A percentile compares a stretch with the other conserved stretches of the same genome.
phyloP scores from a whole-genome alignment of 306 rosid species.

The Gillenia trifoliata region DNA sequence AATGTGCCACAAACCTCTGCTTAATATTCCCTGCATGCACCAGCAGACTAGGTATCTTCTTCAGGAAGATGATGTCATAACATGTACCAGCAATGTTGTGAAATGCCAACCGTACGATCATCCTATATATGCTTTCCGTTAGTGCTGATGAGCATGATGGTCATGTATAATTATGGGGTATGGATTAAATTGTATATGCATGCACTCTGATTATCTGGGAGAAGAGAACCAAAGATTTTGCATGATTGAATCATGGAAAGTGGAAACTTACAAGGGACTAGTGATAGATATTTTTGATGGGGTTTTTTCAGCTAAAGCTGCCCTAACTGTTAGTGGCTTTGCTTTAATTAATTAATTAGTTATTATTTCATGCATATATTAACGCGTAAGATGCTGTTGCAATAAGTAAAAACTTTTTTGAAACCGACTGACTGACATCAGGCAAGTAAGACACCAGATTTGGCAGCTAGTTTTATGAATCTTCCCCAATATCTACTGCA shows the following conservation, averaged over 20 bases:
- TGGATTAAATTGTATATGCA: no score
- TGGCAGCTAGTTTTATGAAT: background rate
- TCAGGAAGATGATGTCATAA: background rate
- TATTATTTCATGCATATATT: background rate
- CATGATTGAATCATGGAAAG: background rate
- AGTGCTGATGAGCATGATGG: background rate
- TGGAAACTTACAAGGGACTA: background rate
- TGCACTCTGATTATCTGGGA: background rate
- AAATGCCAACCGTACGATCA: constrained; percentile 22
- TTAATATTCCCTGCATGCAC: no score
- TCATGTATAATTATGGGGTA: background rate
- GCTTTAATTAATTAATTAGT: background rate
- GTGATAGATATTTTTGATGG: constrained; percentile 22
- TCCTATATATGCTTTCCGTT: constrained; percentile 15
- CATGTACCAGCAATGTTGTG: background rate
- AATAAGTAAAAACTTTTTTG: background rate
- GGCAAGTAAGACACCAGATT: constrained; percentile 1
- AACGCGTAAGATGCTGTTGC: constrained; percentile 28
- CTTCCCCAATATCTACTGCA: background rate
- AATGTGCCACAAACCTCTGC: background rate
- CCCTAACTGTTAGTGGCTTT: background rate
- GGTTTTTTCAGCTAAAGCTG: background rate
- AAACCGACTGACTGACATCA: background rate
- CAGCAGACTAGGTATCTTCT: background rate
- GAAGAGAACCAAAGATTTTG: constrained; percentile 1